These are phyloP conservation scores for Tricholoma furcatifolium DNA, from an alignment of 768 basidiomycete species.

Conservation along the genomic window DNA sequence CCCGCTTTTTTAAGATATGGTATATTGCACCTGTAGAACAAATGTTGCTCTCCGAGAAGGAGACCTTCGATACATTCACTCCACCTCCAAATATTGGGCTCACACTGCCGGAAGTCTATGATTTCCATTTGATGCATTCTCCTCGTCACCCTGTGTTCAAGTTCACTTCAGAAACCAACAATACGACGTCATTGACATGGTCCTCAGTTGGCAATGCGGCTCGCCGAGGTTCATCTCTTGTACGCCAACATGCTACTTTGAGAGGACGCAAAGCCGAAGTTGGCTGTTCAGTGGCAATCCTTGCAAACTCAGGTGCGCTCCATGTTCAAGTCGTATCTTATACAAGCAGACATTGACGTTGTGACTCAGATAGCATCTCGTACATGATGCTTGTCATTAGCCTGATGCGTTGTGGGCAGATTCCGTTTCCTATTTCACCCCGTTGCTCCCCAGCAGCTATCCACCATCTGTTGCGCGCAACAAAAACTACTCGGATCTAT, in stretches of 20 bases:
- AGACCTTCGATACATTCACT: background rate
- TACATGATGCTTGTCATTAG: conserved; percentile 1
- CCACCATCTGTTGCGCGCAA: conserved; percentile 1
- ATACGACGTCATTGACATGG: background rate
- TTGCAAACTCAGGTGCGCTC: conserved; percentile 4
- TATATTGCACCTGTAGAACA: background rate
- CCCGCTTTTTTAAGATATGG: too few relatives aligned
- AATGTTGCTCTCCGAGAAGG: background rate
- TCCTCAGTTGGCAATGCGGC: background rate
- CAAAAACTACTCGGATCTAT: background rate
- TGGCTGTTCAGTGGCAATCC: background rate
- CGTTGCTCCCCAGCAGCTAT: conserved; percentile 4
- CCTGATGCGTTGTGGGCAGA: conserved; percentile 3
- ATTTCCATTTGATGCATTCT: conserved; percentile 3
- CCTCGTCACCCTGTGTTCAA: conserved; percentile 1
- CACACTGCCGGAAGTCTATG: conserved; percentile 1
- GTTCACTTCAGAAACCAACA: background rate
- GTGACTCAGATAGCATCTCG: conserved; percentile 2
- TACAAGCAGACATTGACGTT: too few relatives aligned
- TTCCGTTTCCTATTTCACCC: conserved; percentile 6
- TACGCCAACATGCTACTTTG: background rate
- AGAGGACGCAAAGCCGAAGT: background rate
- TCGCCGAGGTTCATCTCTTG: background rate
- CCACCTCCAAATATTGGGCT: background rate
- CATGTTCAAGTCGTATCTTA: too few relatives aligned